Percentiles rank a stretch among this genome's conserved stretches.
Evolutionary conservation across 208 protist genomes (phyloP).

Genomic region (Angomonas ambiguus): DNA sequence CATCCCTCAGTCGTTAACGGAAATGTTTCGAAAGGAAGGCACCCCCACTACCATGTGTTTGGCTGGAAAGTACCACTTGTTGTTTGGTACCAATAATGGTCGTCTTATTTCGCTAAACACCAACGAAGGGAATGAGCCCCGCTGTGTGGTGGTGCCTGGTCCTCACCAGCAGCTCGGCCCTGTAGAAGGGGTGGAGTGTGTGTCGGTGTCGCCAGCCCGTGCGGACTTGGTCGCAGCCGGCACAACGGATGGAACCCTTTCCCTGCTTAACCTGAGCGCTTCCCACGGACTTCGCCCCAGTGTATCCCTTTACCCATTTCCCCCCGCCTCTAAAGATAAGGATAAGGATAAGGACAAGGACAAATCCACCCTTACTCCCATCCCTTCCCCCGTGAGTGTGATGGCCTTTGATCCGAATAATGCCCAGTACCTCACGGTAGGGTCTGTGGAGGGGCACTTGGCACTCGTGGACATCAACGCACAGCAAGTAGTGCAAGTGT

Average conservation of each 20-base stretch:
- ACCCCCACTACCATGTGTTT: conserved; percentile 64
- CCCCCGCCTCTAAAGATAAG: conserved; percentile 25
- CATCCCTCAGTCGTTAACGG: conserved; percentile 22
- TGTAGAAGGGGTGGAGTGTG: conserved; percentile 51
- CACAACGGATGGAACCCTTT: conserved; percentile 66
- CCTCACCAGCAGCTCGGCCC: conserved; percentile 1
- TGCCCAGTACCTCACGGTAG: conserved; percentile 60
- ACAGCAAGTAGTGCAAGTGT: conserved; percentile 44
- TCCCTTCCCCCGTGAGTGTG: conserved; percentile 30
- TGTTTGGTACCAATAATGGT: conserved; percentile 71
- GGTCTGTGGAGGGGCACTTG: conserved; percentile 63
- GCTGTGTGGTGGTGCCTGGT: not conserved
- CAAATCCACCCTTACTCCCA: conserved; percentile 11
- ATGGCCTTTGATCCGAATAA: conserved; percentile 72
- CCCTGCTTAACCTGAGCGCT: conserved; percentile 58
- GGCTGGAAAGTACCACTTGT: conserved; percentile 71
- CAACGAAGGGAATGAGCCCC: conserved; percentile 32
- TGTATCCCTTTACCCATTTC: conserved; percentile 52
- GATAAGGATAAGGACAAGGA: conserved; percentile 15
- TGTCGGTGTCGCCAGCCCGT: conserved; percentile 49
- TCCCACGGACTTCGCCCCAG: conserved; percentile 52
- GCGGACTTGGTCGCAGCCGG: conserved; percentile 71
- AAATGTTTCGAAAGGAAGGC: conserved; percentile 58
- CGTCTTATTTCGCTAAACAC: conserved; percentile 76
- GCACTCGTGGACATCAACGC: conserved; percentile 49